These are phyloP conservation scores for Malassezia nana DNA, from an alignment of 1,284 basidiomycete genomes.

Conservation along the genomic window DNA sequence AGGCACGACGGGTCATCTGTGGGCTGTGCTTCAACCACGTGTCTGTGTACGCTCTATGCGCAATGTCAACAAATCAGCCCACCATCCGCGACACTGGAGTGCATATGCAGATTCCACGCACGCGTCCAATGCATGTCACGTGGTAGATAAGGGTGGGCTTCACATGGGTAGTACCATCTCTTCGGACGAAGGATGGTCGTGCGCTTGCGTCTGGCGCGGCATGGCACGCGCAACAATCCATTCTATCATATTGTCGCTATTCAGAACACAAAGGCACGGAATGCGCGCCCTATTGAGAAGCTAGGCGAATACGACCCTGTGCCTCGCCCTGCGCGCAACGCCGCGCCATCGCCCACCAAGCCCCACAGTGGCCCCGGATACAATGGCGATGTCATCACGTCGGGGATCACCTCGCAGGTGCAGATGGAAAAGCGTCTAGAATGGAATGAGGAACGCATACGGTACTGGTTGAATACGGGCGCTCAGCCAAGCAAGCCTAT, in stretches of 20 bases:
- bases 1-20: background rate
- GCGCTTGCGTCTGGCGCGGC: conserved; percentile 72
- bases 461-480: conserved; percentile 76
- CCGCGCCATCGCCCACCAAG: background rate
- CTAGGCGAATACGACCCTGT: conserved; percentile 76
- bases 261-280: conserved; percentile 62
- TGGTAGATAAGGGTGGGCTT: conserved; percentile 23
- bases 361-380: conserved; percentile 18
- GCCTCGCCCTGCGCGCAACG: conserved; percentile 32
- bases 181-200: conserved; percentile 59
- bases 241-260: conserved; percentile 82
- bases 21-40: background rate
- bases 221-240: conserved; percentile 67
- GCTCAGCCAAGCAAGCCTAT: conserved; percentile 72
- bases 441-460: conserved; percentile 82
- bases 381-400: conserved; percentile 28
- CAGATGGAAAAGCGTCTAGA: conserved; percentile 62
- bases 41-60: background rate
- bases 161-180: background rate
- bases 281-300: conserved; percentile 82
- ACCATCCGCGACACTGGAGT: background rate
- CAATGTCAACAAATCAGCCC: background rate
- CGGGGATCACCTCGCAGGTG: conserved; percentile 17
- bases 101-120: background rate
- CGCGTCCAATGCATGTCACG: background rate